phyloP scores from a whole-genome alignment of 257 asterid genomes.

The Penstemon barbatus region DNA sequence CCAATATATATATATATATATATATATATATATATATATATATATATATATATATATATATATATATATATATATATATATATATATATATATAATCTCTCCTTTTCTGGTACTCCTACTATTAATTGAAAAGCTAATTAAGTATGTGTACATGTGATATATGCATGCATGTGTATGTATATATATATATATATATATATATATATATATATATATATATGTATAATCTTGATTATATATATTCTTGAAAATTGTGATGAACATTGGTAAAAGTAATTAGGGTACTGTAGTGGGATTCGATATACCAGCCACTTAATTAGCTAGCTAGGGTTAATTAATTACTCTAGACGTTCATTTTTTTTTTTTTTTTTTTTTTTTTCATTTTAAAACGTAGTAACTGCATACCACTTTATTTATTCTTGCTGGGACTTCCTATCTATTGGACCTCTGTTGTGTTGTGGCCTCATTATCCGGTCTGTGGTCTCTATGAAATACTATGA shows the following conservation, averaged over 20 bases:
- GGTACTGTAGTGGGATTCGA: constrained; percentile 36
- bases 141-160: too few relatives aligned
- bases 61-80: too few relatives aligned
- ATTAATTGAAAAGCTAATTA: too few relatives aligned
- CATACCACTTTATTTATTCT: constrained; percentile 44
- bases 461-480: constrained; percentile 36
- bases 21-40: too few relatives aligned
- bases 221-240: not conserved
- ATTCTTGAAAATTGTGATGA: constrained; percentile 42
- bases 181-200: constrained; percentile 14
- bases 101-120: too few relatives aligned
- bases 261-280: constrained; percentile 29
- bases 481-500: constrained; percentile 23
- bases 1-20: too few relatives aligned
- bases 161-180: constrained; percentile 1
- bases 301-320: constrained; percentile 28
- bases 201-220: constrained; percentile 5
- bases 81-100: too few relatives aligned
- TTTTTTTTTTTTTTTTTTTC: not conserved
- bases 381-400: constrained; percentile 11
- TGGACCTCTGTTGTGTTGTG: constrained; percentile 9
- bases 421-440: constrained; percentile 34
- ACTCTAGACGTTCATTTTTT: not conserved
- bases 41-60: too few relatives aligned
- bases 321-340: constrained; percentile 5